A percentile compares a stretch with the other conserved stretches of the same genome.
These are phyloP conservation scores for Lactarius sanguifluus DNA, from an alignment of 768 basidiomycete genomes.

Conservation along the genomic window DNA sequence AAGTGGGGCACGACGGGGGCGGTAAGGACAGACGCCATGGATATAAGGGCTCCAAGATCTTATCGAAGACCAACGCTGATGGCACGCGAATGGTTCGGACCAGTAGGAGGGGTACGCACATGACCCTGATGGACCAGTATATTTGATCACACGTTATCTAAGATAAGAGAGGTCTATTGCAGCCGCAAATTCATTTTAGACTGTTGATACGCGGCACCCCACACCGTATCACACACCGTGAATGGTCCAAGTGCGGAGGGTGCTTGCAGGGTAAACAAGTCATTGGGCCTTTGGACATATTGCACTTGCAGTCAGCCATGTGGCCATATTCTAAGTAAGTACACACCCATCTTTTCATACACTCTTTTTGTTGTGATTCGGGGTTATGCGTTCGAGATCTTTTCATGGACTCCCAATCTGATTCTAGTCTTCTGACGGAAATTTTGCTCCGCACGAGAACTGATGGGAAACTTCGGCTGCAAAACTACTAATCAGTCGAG, in stretches of 20 bases:
- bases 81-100: not conserved
- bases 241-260: not conserved
- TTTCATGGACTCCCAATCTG: not conserved
- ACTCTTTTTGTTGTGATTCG: too few species aligned
- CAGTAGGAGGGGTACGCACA: not conserved
- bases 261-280: not conserved
- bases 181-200: not conserved
- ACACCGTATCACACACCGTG: not conserved
- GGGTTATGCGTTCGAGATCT: too few species aligned
- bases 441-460: not conserved
- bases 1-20: too few species aligned
- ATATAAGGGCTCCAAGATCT: conserved; percentile 6
- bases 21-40: not conserved
- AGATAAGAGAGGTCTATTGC: not conserved
- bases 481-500: not conserved
- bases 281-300: not conserved
- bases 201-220: not conserved
- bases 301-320: not conserved
- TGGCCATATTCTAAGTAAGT: not conserved
- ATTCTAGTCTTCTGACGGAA: not conserved
- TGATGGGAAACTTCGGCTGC: not conserved
- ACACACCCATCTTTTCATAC: not conserved
- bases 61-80: not conserved
- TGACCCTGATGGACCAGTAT: not conserved
- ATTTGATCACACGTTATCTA: not conserved